Base-by-base conservation (phyloP, 176 grass and related monocot genomes). In the barley (Hordeum vulgare) region DNA sequence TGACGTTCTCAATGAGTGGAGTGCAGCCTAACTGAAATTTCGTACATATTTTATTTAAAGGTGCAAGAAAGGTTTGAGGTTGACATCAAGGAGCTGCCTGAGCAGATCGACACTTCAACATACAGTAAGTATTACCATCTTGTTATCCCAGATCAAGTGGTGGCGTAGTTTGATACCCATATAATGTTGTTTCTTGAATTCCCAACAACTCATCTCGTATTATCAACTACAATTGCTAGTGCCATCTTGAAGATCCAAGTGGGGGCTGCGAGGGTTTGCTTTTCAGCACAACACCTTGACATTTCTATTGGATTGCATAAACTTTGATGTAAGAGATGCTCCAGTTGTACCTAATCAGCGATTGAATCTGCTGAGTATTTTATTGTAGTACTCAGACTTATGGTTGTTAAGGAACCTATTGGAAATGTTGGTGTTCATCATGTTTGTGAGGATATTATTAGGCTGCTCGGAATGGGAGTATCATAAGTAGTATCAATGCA, bases 41-140 rank as follows among this genome's bases (percentile, higher is more conserved):
- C 40, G 17, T 51, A 51, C 47, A 18, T 47, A 47, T 51, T 51
- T 51, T 51, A 51, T 51, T 51, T 51, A 15, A 70, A 98, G 97
- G 93, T 99, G 41, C 97, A 99, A 92, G 97, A 99, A 84, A 96
- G 97, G 89, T 99, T 99, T 35, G 93, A 99, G 83, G 97, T 99
- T 0, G 97, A 99, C 84, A 99, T 99, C 51, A 99, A 99, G 75
- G 93, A 99, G 70, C 84, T 99, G 64, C 97, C 97, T 15, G 97
- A 99, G 76, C 93, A 99, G 80, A 99, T 99, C 4, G 97, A 96
- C 65, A 99, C 93, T 42, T 96, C 97, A 39, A 99, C 97, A 45
- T 99, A 99, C 75, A 99, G 97, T 99, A 94, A 96, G 97, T 90
- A 51, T 35, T 35, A 6, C 34, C 34, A 15, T 18, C 17, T 51